These are phyloP conservation scores for Bisporella sp. DNA, from an alignment of 2,329 filamentous ascomycete genomes.

Conservation along the genomic window DNA sequence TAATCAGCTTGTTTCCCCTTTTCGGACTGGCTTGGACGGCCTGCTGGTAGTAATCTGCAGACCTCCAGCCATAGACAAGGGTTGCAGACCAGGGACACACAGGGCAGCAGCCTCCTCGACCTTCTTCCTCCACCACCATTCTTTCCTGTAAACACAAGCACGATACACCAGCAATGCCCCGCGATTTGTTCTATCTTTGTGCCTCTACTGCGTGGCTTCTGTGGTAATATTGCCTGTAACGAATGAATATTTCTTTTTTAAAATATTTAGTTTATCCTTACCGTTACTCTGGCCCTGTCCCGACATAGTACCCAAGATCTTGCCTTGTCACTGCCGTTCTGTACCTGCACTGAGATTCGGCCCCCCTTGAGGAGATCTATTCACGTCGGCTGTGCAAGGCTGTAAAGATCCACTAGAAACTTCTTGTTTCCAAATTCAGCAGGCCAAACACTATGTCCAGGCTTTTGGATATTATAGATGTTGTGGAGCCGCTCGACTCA, in stretches of 20 bases:
- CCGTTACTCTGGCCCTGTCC: conserved; percentile 5
- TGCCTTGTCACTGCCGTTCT: conserved; percentile 12
- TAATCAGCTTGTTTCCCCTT: background rate
- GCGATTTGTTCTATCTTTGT: conserved; percentile 26
- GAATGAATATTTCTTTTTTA: conserved; percentile 7
- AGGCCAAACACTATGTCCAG: conserved; percentile 25
- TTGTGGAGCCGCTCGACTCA: conserved; percentile 28
- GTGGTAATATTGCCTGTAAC: conserved; percentile 15
- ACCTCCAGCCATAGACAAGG: conserved; percentile 1
- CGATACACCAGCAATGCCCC: conserved; percentile 25
- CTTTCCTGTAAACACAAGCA: background rate
- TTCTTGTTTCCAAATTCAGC: conserved; percentile 21
- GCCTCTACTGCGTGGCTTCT: conserved; percentile 21
- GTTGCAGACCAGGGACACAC: background rate
- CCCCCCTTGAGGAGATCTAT: conserved; percentile 21
- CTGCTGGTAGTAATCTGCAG: background rate
- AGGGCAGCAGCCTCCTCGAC: background rate
- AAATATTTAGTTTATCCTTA: conserved; percentile 9
- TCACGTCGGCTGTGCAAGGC: conserved; percentile 25
- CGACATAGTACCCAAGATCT: conserved; percentile 12
- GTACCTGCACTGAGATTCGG: conserved; percentile 19
- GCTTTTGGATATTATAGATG: conserved; percentile 30
- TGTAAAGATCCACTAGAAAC: conserved; percentile 16
- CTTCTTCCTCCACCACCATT: background rate
- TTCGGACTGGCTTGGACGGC: background rate